phyloP scores from a whole-genome alignment of 768 basidiomycete genomes.

The Clavulina sp. region DNA sequence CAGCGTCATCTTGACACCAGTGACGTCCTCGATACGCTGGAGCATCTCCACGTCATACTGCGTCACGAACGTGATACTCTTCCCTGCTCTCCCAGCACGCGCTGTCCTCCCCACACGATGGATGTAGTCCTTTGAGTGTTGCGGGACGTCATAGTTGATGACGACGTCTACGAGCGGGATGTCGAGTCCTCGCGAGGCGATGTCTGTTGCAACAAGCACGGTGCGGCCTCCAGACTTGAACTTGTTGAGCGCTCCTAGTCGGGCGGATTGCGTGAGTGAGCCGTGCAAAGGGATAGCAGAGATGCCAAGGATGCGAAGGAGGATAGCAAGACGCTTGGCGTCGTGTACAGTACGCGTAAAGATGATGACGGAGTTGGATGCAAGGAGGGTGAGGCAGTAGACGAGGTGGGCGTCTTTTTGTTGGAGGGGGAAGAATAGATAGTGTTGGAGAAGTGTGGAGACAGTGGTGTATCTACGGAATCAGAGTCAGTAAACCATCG shows the following conservation, averaged over 20 bases:
- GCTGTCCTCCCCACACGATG: conserved; percentile 96
- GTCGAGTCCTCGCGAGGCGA: conserved; percentile 89
- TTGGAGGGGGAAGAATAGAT: conserved; percentile 78
- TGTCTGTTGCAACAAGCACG: conserved; percentile 88
- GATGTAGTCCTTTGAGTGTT: conserved; percentile 97
- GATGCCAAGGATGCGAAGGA: conserved; percentile 81
- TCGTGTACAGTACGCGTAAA: conserved; percentile 94
- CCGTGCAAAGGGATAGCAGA: conserved; percentile 93
- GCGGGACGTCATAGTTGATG: conserved; percentile 95
- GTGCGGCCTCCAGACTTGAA: conserved; percentile 90
- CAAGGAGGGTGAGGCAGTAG: conserved; percentile 73
- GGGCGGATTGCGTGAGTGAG: conserved; percentile 82
- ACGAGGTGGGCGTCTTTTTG: conserved; percentile 87
- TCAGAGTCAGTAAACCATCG: background rate
- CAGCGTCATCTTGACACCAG: conserved; percentile 79
- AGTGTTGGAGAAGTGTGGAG: conserved; percentile 86
- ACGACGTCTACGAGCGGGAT: conserved; percentile 92
- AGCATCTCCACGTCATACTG: conserved; percentile 97
- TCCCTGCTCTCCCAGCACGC: conserved; percentile 91
- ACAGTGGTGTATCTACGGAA: conserved; percentile 80
- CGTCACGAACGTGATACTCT: conserved; percentile 91
- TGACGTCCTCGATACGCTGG: conserved; percentile 84
- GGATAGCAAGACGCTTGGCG: conserved; percentile 73
- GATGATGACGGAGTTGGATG: conserved; percentile 86
- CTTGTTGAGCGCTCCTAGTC: conserved; percentile 82